Percentiles rank a stretch among this genome's conserved stretches.
Conservation (phyloP, 495 filamentous ascomycete genomes). For the Lepraria neglecta region DNA sequence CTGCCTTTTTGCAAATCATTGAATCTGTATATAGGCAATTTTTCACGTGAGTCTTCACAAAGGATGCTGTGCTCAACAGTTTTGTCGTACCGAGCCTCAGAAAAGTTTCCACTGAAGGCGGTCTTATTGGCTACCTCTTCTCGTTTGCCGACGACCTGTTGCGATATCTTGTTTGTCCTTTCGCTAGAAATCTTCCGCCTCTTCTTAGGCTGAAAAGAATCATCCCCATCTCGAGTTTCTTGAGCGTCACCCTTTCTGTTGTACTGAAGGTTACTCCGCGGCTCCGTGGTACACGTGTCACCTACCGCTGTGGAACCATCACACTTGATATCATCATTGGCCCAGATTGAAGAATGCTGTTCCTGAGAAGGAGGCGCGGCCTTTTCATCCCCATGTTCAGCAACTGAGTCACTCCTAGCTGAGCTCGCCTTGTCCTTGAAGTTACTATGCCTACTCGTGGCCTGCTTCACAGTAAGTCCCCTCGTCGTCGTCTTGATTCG, state of each 20-base stretch:
- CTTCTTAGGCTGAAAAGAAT: background rate
- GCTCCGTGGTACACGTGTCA: background rate
- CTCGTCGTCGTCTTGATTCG: background rate
- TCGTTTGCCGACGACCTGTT: background rate
- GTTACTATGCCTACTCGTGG: background rate
- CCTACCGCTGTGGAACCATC: background rate
- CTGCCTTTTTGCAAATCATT: background rate
- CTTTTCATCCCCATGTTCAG: background rate
- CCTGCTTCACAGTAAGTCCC: background rate
- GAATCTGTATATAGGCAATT: background rate
- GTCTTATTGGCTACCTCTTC: background rate
- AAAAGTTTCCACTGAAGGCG: background rate
- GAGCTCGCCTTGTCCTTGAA: too few species aligned
- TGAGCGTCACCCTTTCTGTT: background rate
- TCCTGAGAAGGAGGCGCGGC: background rate
- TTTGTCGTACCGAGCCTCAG: background rate
- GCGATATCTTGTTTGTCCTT: background rate
- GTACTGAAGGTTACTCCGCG: background rate
- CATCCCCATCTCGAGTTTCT: background rate
- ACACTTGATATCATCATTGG: background rate
- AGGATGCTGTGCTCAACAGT: too few species aligned
- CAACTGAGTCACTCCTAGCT: too few species aligned
- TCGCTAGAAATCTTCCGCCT: background rate
- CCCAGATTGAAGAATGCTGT: background rate
- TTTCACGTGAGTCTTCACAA: background rate